These are phyloP conservation scores for Myxozyma vanderwaltii DNA, from an alignment of 805 yeast genomes.

Conservation along the genomic window DNA sequence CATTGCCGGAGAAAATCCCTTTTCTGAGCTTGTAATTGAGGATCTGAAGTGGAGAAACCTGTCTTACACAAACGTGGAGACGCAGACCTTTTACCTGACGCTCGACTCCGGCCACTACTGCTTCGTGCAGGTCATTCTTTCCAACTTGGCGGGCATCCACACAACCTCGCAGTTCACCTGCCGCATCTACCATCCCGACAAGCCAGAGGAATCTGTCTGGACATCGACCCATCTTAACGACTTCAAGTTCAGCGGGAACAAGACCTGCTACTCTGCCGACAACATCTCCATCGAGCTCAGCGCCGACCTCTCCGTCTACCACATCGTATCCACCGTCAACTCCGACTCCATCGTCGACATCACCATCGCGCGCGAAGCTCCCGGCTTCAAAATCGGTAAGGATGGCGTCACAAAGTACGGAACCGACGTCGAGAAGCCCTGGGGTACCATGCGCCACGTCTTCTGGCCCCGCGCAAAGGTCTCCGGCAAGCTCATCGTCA, in stretches of 20 bases:
- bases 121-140: conserved; percentile 92
- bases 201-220: conserved; percentile 67
- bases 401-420: conserved; percentile 89
- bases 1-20: conserved; percentile 59
- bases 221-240: conserved; percentile 87
- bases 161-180: conserved; percentile 85
- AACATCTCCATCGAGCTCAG: conserved; percentile 63
- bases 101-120: conserved; percentile 56
- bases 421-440: conserved; percentile 76
- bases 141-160: conserved; percentile 84
- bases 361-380: conserved; percentile 58
- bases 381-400: conserved; percentile 86
- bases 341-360: conserved; percentile 73
- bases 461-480: conserved; percentile 93
- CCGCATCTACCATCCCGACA: conserved; percentile 62
- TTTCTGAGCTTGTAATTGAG: conserved; percentile 56
- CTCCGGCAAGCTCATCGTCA: conserved; percentile 61
- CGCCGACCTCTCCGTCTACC: conserved; percentile 55
- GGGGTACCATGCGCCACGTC: conserved; percentile 96
- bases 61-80: conserved; percentile 85
- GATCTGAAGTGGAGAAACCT: conserved; percentile 82
- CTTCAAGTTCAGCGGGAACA: conserved; percentile 59
- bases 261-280: conserved; percentile 74
- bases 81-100: conserved; percentile 87
- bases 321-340: conserved; percentile 62